These are phyloP conservation scores for Rhizodiscina lignyota DNA, from an alignment of 495 filamentous ascomycete genomes.

Conservation along the genomic window DNA sequence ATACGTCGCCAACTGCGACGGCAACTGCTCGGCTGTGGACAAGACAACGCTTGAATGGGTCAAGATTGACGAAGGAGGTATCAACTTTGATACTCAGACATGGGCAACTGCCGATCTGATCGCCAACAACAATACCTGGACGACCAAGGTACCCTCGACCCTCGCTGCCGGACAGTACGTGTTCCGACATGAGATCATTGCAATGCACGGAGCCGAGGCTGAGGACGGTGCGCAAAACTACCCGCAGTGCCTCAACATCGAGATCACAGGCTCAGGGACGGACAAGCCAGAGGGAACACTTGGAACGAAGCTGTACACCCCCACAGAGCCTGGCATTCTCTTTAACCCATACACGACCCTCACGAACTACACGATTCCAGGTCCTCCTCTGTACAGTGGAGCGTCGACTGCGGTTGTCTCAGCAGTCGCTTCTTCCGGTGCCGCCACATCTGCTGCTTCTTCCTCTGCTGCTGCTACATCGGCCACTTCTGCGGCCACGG, in stretches of 20 bases:
- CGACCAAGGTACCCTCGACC: slow-evolving; percentile 6
- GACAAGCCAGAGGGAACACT: slow-evolving; percentile 5
- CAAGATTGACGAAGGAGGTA: slow-evolving; percentile 10
- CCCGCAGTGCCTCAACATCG: slow-evolving; percentile 3
- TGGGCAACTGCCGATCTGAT: slow-evolving; percentile 12
- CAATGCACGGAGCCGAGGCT: slow-evolving; percentile 1
- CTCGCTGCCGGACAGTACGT: slow-evolving; percentile 7
- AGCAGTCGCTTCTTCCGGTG: not conserved
- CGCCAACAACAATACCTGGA: slow-evolving; percentile 9
- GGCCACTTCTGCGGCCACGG: too few species aligned
- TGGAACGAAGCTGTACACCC: slow-evolving; percentile 5
- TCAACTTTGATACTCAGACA: slow-evolving; percentile 1
- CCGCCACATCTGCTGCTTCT: slow-evolving; percentile 1
- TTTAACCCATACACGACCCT: slow-evolving; percentile 6
- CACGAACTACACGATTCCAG: slow-evolving; percentile 9
- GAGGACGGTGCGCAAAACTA: slow-evolving; percentile 2
- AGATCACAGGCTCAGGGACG: slow-evolving; percentile 1
- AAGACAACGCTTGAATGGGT: slow-evolving; percentile 7
- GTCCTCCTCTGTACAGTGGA: slow-evolving; percentile 4
- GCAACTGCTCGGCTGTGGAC: slow-evolving; percentile 4
- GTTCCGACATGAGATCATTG: slow-evolving; percentile 5
- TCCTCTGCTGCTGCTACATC: slow-evolving; percentile 1
- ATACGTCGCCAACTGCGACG: slow-evolving; percentile 9
- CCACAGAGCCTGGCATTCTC: slow-evolving; percentile 6
- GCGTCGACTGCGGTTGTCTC: slow-evolving; percentile 1